Evolutionary conservation across 2,329 filamentous ascomycete genomes (phyloP), one percentile per base, ranked within the genome.

Genomic region (Nigrospora osmanthi): DNA sequence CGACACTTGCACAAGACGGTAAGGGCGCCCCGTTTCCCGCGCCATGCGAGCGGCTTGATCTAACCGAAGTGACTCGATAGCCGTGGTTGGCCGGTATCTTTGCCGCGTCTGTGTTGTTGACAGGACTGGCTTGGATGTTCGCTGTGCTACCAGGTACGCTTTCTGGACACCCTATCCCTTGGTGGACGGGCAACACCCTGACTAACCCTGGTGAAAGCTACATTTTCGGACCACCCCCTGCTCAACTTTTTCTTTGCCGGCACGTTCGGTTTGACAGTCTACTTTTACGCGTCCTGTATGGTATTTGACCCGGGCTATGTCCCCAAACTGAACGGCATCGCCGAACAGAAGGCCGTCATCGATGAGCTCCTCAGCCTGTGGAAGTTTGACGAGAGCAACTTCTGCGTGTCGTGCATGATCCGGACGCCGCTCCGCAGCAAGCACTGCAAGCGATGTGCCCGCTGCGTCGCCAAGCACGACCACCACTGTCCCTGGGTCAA

Each of bases 401-500:
- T 97, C 59, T 98, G 93, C 64, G 83, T 94, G 28, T 81, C 81
- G 40, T 98, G 93, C 69, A 95, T 97, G 90, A 87, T 95, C 54
- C 80, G 91, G 44, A 91, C 87, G 53, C 93, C 93, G 4, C 69
- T 98, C 49, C 80, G 93, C 53, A 95, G 90, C 69, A 98, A 97
- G 71, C 93, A 98, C 67, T 98, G 93, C 69, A 85, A 85, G 59
- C 78, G 87, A 49, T 98, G 93, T 63, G 81, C 86, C 57, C 85
- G 91, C 52, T 98, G 93, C 62, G 87, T 98, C 44, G 89, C 91
- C 44, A 95, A 94, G 65, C 89, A 95, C 67, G 93, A 98, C 61
- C 93, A 98, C 59, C 93, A 98, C 61, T 98, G 93, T 59, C 93
- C 93, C 0, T 98, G 93, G 93, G 87, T 97, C 19, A 87, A 95